These are phyloP conservation scores for Omphalotus guepiniiformis DNA, from an alignment of 768 basidiomycete species.

Conservation along the genomic window DNA sequence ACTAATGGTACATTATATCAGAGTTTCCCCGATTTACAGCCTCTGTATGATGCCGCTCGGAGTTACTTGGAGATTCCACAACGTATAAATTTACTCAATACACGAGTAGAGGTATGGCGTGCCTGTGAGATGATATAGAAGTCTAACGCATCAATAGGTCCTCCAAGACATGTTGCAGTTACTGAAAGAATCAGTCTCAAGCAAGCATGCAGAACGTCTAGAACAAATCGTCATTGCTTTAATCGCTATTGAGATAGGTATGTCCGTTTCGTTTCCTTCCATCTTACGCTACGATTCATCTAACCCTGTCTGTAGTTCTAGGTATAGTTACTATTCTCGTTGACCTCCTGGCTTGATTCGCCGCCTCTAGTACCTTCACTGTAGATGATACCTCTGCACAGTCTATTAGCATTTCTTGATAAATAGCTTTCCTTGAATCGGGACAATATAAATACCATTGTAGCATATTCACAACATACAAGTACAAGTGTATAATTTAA, in stretches of 20 bases:
- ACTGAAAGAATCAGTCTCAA: constrained; percentile 91
- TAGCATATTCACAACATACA: too few species aligned
- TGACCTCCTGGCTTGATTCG: constrained; percentile 57
- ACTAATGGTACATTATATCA: constrained; percentile 24
- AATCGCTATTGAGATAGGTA: constrained; percentile 86
- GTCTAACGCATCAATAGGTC: constrained; percentile 68
- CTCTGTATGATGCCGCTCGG: constrained; percentile 88
- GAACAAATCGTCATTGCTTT: constrained; percentile 92
- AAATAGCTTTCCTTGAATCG: too few species aligned
- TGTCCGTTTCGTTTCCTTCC: constrained; percentile 16
- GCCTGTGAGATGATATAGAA: not conserved
- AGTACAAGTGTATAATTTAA: too few species aligned
- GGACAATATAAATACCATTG: too few species aligned
- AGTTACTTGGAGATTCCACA: constrained; percentile 95
- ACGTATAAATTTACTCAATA: constrained; percentile 87
- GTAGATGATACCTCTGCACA: not conserved
- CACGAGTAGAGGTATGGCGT: constrained; percentile 76
- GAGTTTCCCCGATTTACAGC: constrained; percentile 94
- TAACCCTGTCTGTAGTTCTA: constrained; percentile 57
- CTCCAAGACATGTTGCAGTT: constrained; percentile 96
- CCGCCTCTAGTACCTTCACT: not conserved
- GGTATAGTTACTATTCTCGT: constrained; percentile 91
- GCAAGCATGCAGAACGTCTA: constrained; percentile 83
- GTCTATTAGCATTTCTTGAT: too few species aligned
- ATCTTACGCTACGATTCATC: constrained; percentile 1